phyloP scores from a whole-genome alignment of 345 rosid genomes.

The Noccaea bulbosa region DNA sequence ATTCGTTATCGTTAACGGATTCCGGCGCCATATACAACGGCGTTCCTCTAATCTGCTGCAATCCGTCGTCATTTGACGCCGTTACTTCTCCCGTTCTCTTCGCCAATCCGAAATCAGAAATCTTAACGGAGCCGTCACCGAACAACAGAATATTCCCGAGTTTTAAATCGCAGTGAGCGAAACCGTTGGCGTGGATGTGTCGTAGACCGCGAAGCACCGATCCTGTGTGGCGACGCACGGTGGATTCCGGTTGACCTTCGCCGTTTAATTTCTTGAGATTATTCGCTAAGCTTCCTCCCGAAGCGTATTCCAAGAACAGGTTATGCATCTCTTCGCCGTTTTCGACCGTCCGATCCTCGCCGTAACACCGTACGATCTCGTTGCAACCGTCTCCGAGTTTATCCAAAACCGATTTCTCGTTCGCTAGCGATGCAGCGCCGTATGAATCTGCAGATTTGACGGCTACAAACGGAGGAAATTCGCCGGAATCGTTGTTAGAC shows the following conservation, averaged over 20 bases:
- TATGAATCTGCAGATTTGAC: constrained; percentile 63
- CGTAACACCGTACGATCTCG: constrained; percentile 59
- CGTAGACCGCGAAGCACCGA: constrained; percentile 60
- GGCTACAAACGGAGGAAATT: constrained; percentile 54
- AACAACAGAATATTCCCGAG: constrained; percentile 63
- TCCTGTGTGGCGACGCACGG: constrained; percentile 53
- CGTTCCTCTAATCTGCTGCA: constrained; percentile 69
- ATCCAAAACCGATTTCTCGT: constrained; percentile 57
- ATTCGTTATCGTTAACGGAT: constrained; percentile 56
- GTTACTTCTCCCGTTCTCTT: constrained; percentile 46
- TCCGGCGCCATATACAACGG: constrained; percentile 85
- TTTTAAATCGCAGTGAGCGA: constrained; percentile 74
- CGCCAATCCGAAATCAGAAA: constrained; percentile 82
- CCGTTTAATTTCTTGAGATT: constrained; percentile 45
- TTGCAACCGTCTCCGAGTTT: constrained; percentile 49
- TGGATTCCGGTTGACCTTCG: constrained; percentile 53
- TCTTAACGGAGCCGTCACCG: constrained; percentile 51
- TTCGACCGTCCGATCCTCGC: constrained; percentile 50
- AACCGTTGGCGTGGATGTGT: constrained; percentile 66
- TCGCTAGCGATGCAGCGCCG: constrained; percentile 48
- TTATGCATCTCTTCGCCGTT: constrained; percentile 58
- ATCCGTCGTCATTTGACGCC: constrained; percentile 17
- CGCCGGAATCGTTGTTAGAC: constrained; percentile 14
- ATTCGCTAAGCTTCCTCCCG: constrained; percentile 65
- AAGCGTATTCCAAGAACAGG: constrained; percentile 73